Base-by-base conservation (phyloP, 768 basidiomycete species). In the Nidula microcarpa region DNA sequence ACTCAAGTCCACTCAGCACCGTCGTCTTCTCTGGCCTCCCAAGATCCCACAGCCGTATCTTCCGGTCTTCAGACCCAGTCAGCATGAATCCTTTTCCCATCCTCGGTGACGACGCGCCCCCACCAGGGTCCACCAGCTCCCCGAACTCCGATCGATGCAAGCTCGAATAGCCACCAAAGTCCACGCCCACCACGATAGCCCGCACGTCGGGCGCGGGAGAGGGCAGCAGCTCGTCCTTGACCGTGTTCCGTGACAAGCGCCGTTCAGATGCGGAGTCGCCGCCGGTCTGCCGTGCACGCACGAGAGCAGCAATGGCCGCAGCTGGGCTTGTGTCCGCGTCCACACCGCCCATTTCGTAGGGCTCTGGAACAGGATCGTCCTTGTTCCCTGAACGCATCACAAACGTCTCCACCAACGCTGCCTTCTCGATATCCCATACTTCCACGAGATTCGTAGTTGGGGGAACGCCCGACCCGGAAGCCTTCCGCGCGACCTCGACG, bases 361-460 rank as follows among this genome's bases (percentile, higher is more conserved):
- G 80, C 54, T 85, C 84, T 9, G 79, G 76, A 6, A 77, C 57
- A 6, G 79, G 72, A 43, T 85, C 81, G 0, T 77, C 66, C 6
- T 75, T 53, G 4, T 74, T 64, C 3, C 76, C 74, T 33, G 70
- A 77, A 52, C 85, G 74, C 6, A 84, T 84, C 33, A 81, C 72
- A 62, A 87, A 97, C 5, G 81, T 86, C 69, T 98, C 95, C 46
- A 96, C 88, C 33, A 94, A 69, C 16, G 73, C 67, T 0, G 84
- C 81, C 58, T 85, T 85, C 68, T 96, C 94, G 49, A 98, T 84
- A 63, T 98, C 94, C 91, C 94, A 97, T 1, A 94, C 89, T 64
- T 97, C 93, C 5, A 93, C 74, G 43, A 94, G 65, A 34, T 76
- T 74, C 11, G 77, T 75, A 3, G 62, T 50, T 46, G 52, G 69